A percentile compares a stretch with the other conserved stretches of the same genome.
These are phyloP conservation scores for Naganishia cerealis DNA, from an alignment of 1,284 basidiomycete genomes.

Conservation along the genomic window DNA sequence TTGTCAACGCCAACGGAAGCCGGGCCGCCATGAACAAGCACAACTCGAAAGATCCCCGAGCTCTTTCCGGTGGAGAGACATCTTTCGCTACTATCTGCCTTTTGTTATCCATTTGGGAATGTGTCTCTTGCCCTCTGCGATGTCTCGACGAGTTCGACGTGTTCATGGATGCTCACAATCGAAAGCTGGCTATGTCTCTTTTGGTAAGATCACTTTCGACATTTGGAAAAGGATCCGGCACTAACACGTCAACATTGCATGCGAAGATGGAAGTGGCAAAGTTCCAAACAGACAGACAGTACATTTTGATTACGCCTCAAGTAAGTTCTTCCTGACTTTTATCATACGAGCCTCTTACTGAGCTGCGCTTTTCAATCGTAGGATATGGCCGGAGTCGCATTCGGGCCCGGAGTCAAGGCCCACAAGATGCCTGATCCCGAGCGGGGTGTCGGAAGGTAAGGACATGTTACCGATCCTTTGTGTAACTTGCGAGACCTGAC, in stretches of 20 bases:
- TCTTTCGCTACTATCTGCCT: slow-evolving; percentile 95
- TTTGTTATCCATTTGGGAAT: slow-evolving; percentile 89
- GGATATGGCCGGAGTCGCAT: slow-evolving; percentile 49
- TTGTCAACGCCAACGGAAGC: slow-evolving; percentile 10
- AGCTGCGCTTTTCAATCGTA: slow-evolving; percentile 27
- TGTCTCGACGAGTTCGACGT: slow-evolving; percentile 91
- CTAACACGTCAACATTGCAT: background rate
- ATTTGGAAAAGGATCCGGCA: background rate
- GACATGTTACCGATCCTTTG: background rate
- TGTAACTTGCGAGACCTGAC: background rate
- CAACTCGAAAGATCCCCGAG: slow-evolving; percentile 70
- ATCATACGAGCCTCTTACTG: background rate
- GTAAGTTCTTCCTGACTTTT: slow-evolving; percentile 35
- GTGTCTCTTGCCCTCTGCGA: slow-evolving; percentile 86
- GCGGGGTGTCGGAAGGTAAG: slow-evolving; percentile 34
- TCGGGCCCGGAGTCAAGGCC: slow-evolving; percentile 40
- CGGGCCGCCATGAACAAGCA: slow-evolving; percentile 20
- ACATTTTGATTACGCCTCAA: slow-evolving; percentile 82
- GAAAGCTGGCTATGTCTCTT: slow-evolving; percentile 86
- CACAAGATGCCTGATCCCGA: slow-evolving; percentile 48
- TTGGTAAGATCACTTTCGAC: slow-evolving; percentile 63
- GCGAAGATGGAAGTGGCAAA: slow-evolving; percentile 78
- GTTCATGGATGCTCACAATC: slow-evolving; percentile 92
- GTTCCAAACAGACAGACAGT: slow-evolving; percentile 79
- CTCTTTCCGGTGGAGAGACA: slow-evolving; percentile 87